phyloP scores from a whole-genome alignment of 805 yeast genomes.

The Ogataea polymorpha region DNA sequence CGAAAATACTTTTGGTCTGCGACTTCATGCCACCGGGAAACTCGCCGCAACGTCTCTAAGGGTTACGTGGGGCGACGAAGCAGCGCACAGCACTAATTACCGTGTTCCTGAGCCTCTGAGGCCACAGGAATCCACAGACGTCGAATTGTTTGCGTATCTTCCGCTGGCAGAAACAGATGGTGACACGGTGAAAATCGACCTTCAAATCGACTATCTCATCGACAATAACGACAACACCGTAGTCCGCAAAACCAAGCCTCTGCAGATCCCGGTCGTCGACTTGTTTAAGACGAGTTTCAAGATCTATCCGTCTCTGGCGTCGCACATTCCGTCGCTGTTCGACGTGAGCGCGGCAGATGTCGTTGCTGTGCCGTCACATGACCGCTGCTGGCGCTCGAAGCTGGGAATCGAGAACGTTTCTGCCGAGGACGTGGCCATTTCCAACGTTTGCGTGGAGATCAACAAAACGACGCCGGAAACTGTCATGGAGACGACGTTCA shows the following conservation, averaged over 20 bases:
- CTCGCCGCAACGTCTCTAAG: conserved; percentile 12
- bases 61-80: conserved; percentile 20
- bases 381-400: conserved; percentile 36
- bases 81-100: conserved; percentile 6
- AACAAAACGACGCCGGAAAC: conserved; percentile 9
- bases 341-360: conserved; percentile 15
- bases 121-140: background rate
- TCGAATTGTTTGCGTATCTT: conserved; percentile 14
- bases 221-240: conserved; percentile 30
- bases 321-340: conserved; percentile 29
- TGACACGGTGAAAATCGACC: conserved; percentile 15
- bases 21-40: conserved; percentile 16
- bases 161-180: conserved; percentile 21
- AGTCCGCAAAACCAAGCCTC: conserved; percentile 23
- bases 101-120: conserved; percentile 13
- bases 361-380: conserved; percentile 28
- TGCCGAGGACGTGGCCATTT: conserved; percentile 32
- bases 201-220: conserved; percentile 28
- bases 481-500: conserved; percentile 3
- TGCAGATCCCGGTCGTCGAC: conserved; percentile 27
- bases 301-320: conserved; percentile 32
- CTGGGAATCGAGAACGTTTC: conserved; percentile 30
- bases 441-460: conserved; percentile 25
- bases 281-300: conserved; percentile 31
- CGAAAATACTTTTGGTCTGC: conserved; percentile 31